Percentiles rank a stretch among this genome's conserved stretches.
Conservation (phyloP, 805 yeast species). For the Metschnikowia picachoensis region DNA sequence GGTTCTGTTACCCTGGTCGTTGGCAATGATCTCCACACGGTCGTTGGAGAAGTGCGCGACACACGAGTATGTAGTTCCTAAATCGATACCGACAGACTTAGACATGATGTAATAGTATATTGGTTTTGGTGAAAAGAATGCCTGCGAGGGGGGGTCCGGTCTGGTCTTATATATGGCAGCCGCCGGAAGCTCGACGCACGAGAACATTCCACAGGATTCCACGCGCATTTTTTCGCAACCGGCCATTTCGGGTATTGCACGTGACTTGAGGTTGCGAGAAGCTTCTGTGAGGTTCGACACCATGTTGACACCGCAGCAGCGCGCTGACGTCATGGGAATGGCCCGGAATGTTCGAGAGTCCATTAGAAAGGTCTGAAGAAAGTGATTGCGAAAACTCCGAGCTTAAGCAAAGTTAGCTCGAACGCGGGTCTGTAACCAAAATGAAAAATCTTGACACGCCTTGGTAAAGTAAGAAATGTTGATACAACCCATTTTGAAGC, state of each 20-base stretch:
- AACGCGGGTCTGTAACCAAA: too few species aligned
- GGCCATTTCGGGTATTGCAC: neutral
- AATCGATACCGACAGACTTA: constrained; percentile 32
- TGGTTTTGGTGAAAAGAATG: constrained; percentile 5
- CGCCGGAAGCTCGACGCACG: constrained; percentile 5
- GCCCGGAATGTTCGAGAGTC: too few species aligned
- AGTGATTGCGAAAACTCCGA: too few species aligned
- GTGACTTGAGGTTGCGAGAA: constrained; percentile 1
- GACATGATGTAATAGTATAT: constrained; percentile 18
- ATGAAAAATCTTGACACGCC: too few species aligned
- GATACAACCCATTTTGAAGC: too few species aligned
- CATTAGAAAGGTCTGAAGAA: too few species aligned
- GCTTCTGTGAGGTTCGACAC: neutral
- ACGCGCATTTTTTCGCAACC: constrained; percentile 11
- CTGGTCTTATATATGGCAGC: constrained; percentile 3
- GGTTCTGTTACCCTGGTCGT: constrained; percentile 34
- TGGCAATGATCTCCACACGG: constrained; percentile 32
- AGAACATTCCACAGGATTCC: constrained; percentile 19
- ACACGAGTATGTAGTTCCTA: constrained; percentile 34
- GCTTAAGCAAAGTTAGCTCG: too few species aligned
- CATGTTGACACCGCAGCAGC: too few species aligned
- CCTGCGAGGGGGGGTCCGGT: neutral
- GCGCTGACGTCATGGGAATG: too few species aligned
- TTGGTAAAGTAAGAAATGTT: too few species aligned
- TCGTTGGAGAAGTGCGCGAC: constrained; percentile 33